A percentile compares a stretch with the other conserved stretches of the same genome.
These are phyloP conservation scores for Trebouxia sp. DNA, from an alignment of 139 green algal genomes.

Conservation along the genomic window DNA sequence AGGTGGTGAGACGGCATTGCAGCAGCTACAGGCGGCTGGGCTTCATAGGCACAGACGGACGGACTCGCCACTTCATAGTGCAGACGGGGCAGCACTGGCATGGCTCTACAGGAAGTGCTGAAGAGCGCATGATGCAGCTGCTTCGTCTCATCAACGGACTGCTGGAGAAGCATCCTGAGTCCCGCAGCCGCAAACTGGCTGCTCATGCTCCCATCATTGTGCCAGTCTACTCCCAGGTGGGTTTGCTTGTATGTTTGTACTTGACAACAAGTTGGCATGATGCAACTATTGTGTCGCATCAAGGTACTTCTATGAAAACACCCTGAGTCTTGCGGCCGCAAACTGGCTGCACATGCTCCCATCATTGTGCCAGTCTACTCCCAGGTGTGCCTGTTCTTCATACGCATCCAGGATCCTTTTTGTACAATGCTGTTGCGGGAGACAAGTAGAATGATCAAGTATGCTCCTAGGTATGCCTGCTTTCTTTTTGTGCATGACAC, in stretches of 20 bases:
- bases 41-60: slow-evolving; percentile 87
- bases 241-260: no score
- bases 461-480: no score
- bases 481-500: no score
- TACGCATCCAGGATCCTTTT: no score
- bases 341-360: slow-evolving; percentile 81
- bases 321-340: slow-evolving; percentile 67
- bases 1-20: slow-evolving; percentile 83
- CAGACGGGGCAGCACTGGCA: slow-evolving; percentile 76
- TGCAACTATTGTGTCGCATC: slow-evolving; percentile 67
- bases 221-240: slow-evolving; percentile 81
- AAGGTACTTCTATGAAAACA: slow-evolving; percentile 86
- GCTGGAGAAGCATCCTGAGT: slow-evolving; percentile 76
- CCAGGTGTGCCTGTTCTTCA: slow-evolving; percentile 59
- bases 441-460: no score
- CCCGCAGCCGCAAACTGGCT: slow-evolving; percentile 65
- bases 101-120: slow-evolving; percentile 36
- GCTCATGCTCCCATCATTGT: slow-evolving; percentile 87
- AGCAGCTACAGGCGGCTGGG: slow-evolving; percentile 75
- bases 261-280: no score
- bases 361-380: slow-evolving; percentile 84
- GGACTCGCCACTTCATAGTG: slow-evolving; percentile 78
- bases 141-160: slow-evolving; percentile 79
- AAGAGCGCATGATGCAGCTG: slow-evolving; percentile 80
- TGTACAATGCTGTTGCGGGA: no score